Evolutionary conservation across 2,329 filamentous ascomycete species (phyloP), one percentile per base, ranked within the genome.

Genomic region (Cladosporium oxysporum): DNA sequence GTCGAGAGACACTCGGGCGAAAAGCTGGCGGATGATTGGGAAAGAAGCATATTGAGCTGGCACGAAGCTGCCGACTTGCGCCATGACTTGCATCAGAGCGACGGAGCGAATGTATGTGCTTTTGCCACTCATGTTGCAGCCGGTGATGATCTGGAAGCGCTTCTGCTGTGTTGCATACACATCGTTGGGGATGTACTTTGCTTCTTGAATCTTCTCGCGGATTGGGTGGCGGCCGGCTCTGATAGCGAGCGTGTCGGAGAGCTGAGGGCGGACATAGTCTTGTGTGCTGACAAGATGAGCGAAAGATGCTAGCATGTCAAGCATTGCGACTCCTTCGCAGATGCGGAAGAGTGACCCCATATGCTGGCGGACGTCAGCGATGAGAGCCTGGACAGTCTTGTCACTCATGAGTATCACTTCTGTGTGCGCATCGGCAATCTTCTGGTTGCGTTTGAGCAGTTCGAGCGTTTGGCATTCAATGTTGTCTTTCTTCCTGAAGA

Each of bases 101-200:
- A 96, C 83, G 1, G 91, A 90, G 59, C 92, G 88, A 68, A 98
- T 97, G 74, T 97, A 98, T 0, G 93, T 99, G 69, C 91, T 96
- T 77, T 98, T 99, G 0, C 93, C 95, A 71, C 92, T 96, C 95
- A 99, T 99, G 72, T 99, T 99, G 76, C 92, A 96, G 3, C 95
- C 94, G 0, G 94, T 98, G 69, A 99, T 89, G 68, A 98, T 90
- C 70, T 98, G 93, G 73, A 97, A 96, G 1, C 93, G 88, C 41
- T 88, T 88, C 67, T 94, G 88, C 37, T 90, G 85, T 0, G 89
- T 91, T 2, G 92, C 90, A 72, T 93, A 98, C 31, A 93, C 91
- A 73, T 98, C 93, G 69, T 98, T 98, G 0, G 95, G 91, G 3
- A 98, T 83, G 74, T 91, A 96, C 26, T 86, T 87, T 49, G 84